Evolutionary conservation across 805 yeast genomes (phyloP).

Genomic region (Wickerhamomyces silvicola): DNA sequence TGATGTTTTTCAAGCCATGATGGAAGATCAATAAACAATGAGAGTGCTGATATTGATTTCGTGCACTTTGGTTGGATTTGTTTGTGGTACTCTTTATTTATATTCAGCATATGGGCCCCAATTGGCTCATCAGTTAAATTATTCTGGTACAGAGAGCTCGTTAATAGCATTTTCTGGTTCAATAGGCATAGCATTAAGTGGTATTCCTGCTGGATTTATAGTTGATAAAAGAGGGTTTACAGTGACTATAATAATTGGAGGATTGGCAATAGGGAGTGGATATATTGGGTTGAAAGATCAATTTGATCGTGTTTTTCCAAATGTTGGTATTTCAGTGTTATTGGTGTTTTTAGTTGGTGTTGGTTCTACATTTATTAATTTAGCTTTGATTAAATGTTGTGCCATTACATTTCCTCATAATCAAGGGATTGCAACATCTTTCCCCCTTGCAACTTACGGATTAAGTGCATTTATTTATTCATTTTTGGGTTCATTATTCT

Average conservation of each 20-base stretch:
- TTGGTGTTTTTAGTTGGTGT: slow-evolving; percentile 53
- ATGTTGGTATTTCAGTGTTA: slow-evolving; percentile 35
- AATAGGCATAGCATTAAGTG: slow-evolving; percentile 54
- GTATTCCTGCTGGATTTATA: slow-evolving; percentile 61
- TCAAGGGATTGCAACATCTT: slow-evolving; percentile 69
- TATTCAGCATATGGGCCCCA: slow-evolving; percentile 79
- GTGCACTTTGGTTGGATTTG: slow-evolving; percentile 36
- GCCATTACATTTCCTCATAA: slow-evolving; percentile 61
- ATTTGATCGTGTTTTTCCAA: slow-evolving; percentile 34
- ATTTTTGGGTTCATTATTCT: slow-evolving; percentile 42
- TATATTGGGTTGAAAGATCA: slow-evolving; percentile 50
- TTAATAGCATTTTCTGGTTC: slow-evolving; percentile 62
- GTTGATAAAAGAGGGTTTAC: slow-evolving; percentile 62
- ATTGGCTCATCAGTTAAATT: slow-evolving; percentile 48
- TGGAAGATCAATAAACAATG: neutral
- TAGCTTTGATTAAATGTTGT: slow-evolving; percentile 66
- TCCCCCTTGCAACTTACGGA: slow-evolving; percentile 72
- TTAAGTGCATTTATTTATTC: slow-evolving; percentile 67
- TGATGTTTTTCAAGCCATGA: neutral
- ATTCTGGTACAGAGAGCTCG: slow-evolving; percentile 59
- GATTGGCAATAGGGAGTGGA: slow-evolving; percentile 42
- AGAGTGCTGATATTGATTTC: slow-evolving; percentile 10
- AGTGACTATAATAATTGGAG: slow-evolving; percentile 44
- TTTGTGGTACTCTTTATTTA: slow-evolving; percentile 69
- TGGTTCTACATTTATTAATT: slow-evolving; percentile 62